Base-by-base conservation (phyloP, 148 eudicot genomes). In the Simmondsia chinensis region DNA sequence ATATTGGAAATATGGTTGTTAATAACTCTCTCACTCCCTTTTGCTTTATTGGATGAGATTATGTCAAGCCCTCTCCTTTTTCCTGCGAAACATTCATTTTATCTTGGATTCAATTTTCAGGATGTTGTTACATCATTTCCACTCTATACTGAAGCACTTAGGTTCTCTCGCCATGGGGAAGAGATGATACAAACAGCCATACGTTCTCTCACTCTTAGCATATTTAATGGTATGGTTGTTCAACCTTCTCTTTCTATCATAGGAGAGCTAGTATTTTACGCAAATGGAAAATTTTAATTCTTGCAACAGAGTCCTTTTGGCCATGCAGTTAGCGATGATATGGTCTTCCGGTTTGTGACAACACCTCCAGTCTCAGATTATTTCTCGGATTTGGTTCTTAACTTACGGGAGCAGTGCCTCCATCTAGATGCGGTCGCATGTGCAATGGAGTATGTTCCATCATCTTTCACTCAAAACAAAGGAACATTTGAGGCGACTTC, bases 171-270 rank as follows among this genome's bases (percentile, higher is more conserved):
- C 37, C 72, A 74, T 19, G 72, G 66, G 27, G 76, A 74, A 52
- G 66, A 66, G 70, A 70, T 74, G 73, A 63, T 74, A 53, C 76
- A 70, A 50, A 70, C 76, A 15, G 70, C 76, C 42, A 43, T 75
- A 43, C 70, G 73, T 22, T 70, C 76, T 10, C 46, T 75, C 12
- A 66, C 76, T 14, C 67, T 70, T 19, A 70, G 61, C 52, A 56
- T 75, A 56, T 69, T 53, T 38, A 66, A 56, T 47, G 81, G 81
- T 75, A 66, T 43, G 47, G 20, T 20, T 14, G 34, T 23, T 8
- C 3, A 4, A 38, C 42, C 56, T 30, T 9, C 18, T 21, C 9
- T 3, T 33, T 41, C 17, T 46, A 40, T 21, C 43, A 3, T 29
- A 38, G 18, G 4, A 12, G 24, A 18, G 15, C 5, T 12, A 31